Conservation (phyloP, 305 asterid genomes). For the Fraxinus platypoda region DNA sequence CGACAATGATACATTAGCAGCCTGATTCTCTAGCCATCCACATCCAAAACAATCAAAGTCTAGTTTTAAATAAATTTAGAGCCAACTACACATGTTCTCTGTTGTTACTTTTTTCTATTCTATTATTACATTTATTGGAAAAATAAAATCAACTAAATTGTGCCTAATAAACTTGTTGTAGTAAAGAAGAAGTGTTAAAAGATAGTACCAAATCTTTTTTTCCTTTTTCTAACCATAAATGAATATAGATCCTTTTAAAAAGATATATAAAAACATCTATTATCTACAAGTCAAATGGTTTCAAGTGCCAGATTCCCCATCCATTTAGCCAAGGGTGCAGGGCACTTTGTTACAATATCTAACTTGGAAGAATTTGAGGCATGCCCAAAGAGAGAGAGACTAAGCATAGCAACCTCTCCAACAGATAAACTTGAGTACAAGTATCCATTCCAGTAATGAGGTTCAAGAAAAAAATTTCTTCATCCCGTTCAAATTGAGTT, state of each 20-base stretch:
- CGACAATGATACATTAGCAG: neutral
- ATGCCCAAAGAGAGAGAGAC: slow-evolving; percentile 49
- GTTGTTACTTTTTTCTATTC: no score
- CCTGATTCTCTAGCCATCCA: neutral
- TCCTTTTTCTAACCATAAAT: neutral
- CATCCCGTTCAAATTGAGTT: slow-evolving; percentile 67
- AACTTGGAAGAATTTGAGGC: slow-evolving; percentile 59
- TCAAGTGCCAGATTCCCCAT: slow-evolving; percentile 63
- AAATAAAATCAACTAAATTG: no score
- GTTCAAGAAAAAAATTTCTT: slow-evolving; percentile 72
- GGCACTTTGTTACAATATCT: slow-evolving; percentile 68
- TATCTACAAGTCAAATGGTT: slow-evolving; percentile 38
- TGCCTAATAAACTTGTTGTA: neutral
- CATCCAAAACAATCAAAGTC: neutral
- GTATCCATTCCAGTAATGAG: slow-evolving; percentile 75
- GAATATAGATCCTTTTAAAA: neutral
- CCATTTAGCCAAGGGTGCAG: slow-evolving; percentile 61
- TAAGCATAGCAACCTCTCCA: slow-evolving; percentile 48
- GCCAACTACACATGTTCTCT: no score
- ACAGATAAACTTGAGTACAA: slow-evolving; percentile 65
- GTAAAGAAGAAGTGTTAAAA: no score
- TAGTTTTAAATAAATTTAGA: neutral
- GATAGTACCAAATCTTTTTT: neutral
- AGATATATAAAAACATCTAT: neutral
- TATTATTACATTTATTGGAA: no score